These are phyloP conservation scores for Cytidiella melzeri DNA, from an alignment of 768 basidiomycete species.

Conservation along the genomic window DNA sequence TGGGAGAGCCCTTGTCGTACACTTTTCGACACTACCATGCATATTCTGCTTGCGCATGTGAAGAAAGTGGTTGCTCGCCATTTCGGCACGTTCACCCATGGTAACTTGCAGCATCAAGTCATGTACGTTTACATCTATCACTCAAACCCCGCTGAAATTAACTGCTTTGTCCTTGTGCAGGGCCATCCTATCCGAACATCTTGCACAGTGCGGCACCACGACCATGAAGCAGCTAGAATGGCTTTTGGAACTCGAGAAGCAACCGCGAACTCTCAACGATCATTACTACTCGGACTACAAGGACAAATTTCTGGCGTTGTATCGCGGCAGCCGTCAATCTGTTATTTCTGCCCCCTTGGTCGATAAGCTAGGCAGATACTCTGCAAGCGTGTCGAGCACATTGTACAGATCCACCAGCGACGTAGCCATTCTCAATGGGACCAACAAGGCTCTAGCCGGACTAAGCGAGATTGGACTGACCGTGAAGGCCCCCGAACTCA, in stretches of 20 bases:
- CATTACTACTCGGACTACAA: constrained; percentile 44
- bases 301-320: constrained; percentile 23
- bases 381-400: neutral
- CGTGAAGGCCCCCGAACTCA: constrained; percentile 36
- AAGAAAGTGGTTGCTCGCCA: constrained; percentile 38
- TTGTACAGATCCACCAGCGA: neutral
- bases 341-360: constrained; percentile 14
- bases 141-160: no score
- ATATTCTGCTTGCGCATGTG: constrained; percentile 33
- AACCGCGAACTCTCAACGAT: constrained; percentile 43
- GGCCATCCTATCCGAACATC: constrained; percentile 43
- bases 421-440: constrained; percentile 13
- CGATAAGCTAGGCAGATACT: neutral
- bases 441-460: constrained; percentile 30
- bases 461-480: constrained; percentile 28
- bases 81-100: constrained; percentile 48
- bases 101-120: constrained; percentile 44
- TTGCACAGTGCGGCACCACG: constrained; percentile 35
- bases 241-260: constrained; percentile 43
- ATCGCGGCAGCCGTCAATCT: constrained; percentile 16
- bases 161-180: constrained; percentile 26
- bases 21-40: constrained; percentile 38
- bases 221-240: constrained; percentile 39
- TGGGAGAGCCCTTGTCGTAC: constrained; percentile 44
- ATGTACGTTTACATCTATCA: constrained; percentile 28